These are phyloP conservation scores for Phytomonas francai DNA, from an alignment of 208 protist species.

Conservation along the genomic window DNA sequence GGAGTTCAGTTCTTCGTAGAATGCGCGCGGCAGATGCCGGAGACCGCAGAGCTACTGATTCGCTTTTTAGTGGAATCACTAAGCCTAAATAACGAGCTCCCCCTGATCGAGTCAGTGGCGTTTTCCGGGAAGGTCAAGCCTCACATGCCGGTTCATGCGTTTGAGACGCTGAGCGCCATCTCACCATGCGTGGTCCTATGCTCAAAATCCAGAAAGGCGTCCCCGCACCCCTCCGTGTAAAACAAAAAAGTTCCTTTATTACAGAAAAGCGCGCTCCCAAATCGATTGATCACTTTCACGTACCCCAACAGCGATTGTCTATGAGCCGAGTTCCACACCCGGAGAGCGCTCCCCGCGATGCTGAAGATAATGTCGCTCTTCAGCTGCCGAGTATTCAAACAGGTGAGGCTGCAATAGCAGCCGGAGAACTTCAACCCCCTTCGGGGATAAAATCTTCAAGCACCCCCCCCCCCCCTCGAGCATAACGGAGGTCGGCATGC, in stretches of 20 bases:
- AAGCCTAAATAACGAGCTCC: conserved; percentile 35
- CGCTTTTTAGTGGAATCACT: conserved; percentile 38
- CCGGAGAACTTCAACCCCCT: conserved; percentile 13
- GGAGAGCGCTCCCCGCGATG: too few species aligned
- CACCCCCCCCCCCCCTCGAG: conserved; percentile 1
- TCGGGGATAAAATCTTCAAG: conserved; percentile 7
- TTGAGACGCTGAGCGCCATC: conserved; percentile 29
- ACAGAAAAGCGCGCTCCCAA: too few species aligned
- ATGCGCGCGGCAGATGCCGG: conserved; percentile 21
- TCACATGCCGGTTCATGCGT: conserved; percentile 42
- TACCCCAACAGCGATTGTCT: too few species aligned
- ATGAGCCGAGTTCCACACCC: too few species aligned
- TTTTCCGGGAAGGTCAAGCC: conserved; percentile 38
- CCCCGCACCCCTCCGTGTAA: too few species aligned
- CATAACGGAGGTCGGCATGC: neutral
- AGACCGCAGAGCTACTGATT: conserved; percentile 39
- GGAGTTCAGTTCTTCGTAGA: conserved; percentile 41
- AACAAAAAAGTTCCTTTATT: too few species aligned
- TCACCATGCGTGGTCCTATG: conserved; percentile 57
- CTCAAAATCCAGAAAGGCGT: conserved; percentile 6
- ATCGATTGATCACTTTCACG: too few species aligned
- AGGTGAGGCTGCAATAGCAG: conserved; percentile 20
- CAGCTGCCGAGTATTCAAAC: too few species aligned
- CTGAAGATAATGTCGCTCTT: too few species aligned
- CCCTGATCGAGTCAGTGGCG: conserved; percentile 71